Percentiles rank a stretch among this genome's conserved stretches.
These are phyloP conservation scores for Larix kaempferi DNA, from an alignment of 75 land plant genomes.

Conservation along the genomic window DNA sequence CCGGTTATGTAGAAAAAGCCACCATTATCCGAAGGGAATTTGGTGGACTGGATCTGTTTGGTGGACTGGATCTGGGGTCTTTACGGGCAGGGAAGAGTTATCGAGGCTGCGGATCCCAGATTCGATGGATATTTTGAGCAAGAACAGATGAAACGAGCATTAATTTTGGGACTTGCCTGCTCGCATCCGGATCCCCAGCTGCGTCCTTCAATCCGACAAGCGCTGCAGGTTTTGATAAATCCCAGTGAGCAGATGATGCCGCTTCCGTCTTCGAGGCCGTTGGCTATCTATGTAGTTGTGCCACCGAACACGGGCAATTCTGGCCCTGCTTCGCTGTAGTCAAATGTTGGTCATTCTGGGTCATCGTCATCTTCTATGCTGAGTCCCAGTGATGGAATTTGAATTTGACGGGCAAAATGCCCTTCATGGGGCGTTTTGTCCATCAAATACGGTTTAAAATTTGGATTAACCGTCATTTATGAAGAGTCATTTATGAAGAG, in stretches of 20 bases:
- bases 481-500: no score
- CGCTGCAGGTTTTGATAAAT: neutral
- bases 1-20: neutral
- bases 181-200: constrained; percentile 16
- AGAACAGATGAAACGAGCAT: constrained; percentile 19
- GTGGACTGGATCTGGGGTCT: no score
- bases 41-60: constrained; percentile 17
- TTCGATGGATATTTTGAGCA: constrained; percentile 15
- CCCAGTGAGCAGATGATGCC: neutral
- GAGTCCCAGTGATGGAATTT: no score
- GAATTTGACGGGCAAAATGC: no score
- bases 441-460: no score
- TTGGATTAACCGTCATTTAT: no score
- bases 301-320: no score
- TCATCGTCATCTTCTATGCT: no score
- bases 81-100: neutral
- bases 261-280: neutral
- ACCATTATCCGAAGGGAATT: neutral
- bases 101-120: constrained; percentile 12
- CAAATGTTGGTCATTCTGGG: no score
- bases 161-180: constrained; percentile 15
- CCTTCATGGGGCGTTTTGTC: no score
- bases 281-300: neutral
- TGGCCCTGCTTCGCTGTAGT: no score
- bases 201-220: constrained; percentile 22